Conservation (phyloP, 192 early-diverging fungal species). For the Gamsiella multidivaricata region DNA sequence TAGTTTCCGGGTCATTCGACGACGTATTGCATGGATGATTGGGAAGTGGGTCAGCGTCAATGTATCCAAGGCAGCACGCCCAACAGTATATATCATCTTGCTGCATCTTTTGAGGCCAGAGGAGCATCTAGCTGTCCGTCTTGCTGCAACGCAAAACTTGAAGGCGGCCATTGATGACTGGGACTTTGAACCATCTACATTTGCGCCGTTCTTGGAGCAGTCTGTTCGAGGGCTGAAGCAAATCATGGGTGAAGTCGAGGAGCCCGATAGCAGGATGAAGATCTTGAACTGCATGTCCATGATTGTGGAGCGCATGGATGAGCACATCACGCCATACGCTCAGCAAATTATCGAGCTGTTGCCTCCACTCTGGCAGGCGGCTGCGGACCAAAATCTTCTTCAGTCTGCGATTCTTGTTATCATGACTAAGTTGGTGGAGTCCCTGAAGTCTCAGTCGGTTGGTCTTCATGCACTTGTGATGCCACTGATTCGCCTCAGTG, state of each 20-base stretch:
- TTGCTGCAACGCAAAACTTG: constrained; percentile 78
- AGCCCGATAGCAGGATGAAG: constrained; percentile 80
- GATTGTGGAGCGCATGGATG: constrained; percentile 83
- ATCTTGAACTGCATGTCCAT: constrained; percentile 79
- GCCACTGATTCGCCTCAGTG: constrained; percentile 80
- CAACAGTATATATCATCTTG: constrained; percentile 77
- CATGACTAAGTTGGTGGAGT: constrained; percentile 80
- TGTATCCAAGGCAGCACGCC: constrained; percentile 67
- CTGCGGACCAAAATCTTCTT: constrained; percentile 82
- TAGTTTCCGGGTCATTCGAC: constrained; percentile 63
- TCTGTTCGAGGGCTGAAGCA: constrained; percentile 66
- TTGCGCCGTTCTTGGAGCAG: constrained; percentile 73
- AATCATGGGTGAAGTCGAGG: constrained; percentile 73
- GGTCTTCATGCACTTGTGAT: constrained; percentile 79
- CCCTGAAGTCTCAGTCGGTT: constrained; percentile 75
- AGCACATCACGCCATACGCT: constrained; percentile 79
- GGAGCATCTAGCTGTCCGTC: constrained; percentile 85
- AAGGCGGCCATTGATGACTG: constrained; percentile 82
- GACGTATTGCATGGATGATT: constrained; percentile 85
- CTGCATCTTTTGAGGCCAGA: constrained; percentile 71
- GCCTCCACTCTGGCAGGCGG: constrained; percentile 83
- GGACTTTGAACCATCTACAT: constrained; percentile 82
- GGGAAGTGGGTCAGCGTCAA: constrained; percentile 90
- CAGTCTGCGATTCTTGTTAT: constrained; percentile 81
- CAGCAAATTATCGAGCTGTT: constrained; percentile 77